phyloP scores from a whole-genome alignment of 176 grass and related monocot genomes.

The Triticum timopheevii region DNA sequence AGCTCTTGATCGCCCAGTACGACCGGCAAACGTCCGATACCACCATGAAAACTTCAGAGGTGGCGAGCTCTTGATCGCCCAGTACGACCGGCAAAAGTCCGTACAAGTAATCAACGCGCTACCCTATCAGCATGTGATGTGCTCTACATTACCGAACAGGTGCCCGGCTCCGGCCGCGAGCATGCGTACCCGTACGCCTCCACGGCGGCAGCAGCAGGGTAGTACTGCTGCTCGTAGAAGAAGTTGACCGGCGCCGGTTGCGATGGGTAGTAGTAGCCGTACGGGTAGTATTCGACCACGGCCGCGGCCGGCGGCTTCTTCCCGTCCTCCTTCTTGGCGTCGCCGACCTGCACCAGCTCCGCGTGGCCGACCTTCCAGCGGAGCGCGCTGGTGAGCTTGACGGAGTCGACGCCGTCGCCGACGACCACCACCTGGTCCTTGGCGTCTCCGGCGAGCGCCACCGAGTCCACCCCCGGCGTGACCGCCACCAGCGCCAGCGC shows the following conservation, averaged over 20 bases:
- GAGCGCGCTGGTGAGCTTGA: constrained; percentile 37
- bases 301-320: background rate
- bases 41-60: too few relatives aligned
- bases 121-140: too few relatives aligned
- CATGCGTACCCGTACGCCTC: background rate
- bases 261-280: background rate
- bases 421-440: constrained; percentile 47
- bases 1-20: too few relatives aligned
- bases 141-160: too few relatives aligned
- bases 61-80: too few relatives aligned
- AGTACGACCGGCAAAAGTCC: too few relatives aligned
- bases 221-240: background rate
- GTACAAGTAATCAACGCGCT: too few relatives aligned
- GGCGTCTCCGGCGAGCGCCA: constrained; percentile 33
- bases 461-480: constrained; percentile 40
- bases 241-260: background rate
- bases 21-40: too few relatives aligned
- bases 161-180: too few relatives aligned
- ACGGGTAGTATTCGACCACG: background rate
- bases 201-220: background rate
- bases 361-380: constrained; percentile 43
- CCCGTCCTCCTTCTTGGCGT: background rate
- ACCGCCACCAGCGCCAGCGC: constrained; percentile 55
- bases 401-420: constrained; percentile 52
- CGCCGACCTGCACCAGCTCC: constrained; percentile 32